phyloP scores from a whole-genome alignment of 2,329 filamentous ascomycete genomes.

The Xylaria digitata region DNA sequence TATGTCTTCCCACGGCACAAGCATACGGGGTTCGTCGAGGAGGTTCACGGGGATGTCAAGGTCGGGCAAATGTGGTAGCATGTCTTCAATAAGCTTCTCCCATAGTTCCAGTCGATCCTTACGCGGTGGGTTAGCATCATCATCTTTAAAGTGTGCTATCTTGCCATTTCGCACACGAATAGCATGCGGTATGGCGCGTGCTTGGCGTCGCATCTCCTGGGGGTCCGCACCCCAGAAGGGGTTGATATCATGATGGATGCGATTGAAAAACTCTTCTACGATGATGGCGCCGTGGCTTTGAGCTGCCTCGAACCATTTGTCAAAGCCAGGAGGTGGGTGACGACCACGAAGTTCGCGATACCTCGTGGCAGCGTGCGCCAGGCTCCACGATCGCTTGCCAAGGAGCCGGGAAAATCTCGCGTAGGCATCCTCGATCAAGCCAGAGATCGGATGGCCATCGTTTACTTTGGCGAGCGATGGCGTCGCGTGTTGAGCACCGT shows the following conservation, averaged over 20 bases:
- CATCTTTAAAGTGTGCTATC: slow-evolving; percentile 51
- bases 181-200: slow-evolving; percentile 55
- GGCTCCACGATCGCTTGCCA: no score
- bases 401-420: no score
- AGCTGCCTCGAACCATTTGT: slow-evolving; percentile 68
- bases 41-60: slow-evolving; percentile 75
- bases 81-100: slow-evolving; percentile 61
- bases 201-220: slow-evolving; percentile 52
- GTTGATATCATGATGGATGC: slow-evolving; percentile 70
- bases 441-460: no score
- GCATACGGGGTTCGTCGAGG: slow-evolving; percentile 72
- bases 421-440: no score
- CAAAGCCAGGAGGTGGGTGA: slow-evolving; percentile 71
- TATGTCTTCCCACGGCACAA: slow-evolving; percentile 69
- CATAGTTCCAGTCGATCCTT: slow-evolving; percentile 52
- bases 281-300: slow-evolving; percentile 62
- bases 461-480: no score
- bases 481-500: no score
- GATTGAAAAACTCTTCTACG: slow-evolving; percentile 73
- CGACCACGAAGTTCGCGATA: slow-evolving; percentile 68
- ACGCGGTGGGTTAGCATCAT: slow-evolving; percentile 32
- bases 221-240: slow-evolving; percentile 68
- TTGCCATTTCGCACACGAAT: slow-evolving; percentile 60
- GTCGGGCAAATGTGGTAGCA: slow-evolving; percentile 65
- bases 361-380: no score